phyloP scores from a whole-genome alignment of 495 filamentous ascomycete genomes.

The Xanthoparmelia taractica region DNA sequence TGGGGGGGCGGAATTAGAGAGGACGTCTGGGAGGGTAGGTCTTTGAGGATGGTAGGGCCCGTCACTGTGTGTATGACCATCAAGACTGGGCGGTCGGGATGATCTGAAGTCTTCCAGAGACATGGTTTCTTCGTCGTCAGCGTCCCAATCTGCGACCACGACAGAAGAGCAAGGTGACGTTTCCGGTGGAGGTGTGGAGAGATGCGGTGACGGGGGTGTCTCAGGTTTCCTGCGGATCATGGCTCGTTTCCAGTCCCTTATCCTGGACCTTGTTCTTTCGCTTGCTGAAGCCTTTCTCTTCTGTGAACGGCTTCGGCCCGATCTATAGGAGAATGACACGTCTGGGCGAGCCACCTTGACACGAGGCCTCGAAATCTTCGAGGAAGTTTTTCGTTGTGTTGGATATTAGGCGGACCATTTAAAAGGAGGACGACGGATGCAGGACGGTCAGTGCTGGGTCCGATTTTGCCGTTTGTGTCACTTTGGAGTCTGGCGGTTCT shows the following conservation, averaged over 20 bases:
- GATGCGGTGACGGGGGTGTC: conserved; percentile 24
- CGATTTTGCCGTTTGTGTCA: background rate
- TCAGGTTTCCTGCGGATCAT: conserved; percentile 29
- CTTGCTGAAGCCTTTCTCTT: conserved; percentile 22
- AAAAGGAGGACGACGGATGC: too few relatives aligned
- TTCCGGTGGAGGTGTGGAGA: conserved; percentile 27
- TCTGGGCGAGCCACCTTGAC: conserved; percentile 26
- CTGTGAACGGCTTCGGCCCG: conserved; percentile 21
- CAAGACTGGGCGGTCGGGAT: conserved; percentile 55
- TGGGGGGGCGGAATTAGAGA: conserved; percentile 76
- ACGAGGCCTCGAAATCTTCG: conserved; percentile 21
- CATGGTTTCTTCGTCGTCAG: conserved; percentile 50
- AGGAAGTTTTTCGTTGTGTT: conserved; percentile 1
- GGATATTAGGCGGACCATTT: conserved; percentile 1
- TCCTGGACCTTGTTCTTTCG: conserved; percentile 20
- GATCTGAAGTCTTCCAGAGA: conserved; percentile 36
- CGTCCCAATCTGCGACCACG: conserved; percentile 47
- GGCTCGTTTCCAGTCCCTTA: conserved; percentile 27
- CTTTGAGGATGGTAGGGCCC: conserved; percentile 64
- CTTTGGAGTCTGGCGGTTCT: background rate
- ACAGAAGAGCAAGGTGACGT: conserved; percentile 19
- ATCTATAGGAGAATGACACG: conserved; percentile 8
- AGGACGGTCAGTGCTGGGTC: background rate
- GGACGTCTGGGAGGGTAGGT: conserved; percentile 78
- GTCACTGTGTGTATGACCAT: conserved; percentile 27